Conservation (phyloP, 176 grass and related monocot species). For the Oryza nivara region DNA sequence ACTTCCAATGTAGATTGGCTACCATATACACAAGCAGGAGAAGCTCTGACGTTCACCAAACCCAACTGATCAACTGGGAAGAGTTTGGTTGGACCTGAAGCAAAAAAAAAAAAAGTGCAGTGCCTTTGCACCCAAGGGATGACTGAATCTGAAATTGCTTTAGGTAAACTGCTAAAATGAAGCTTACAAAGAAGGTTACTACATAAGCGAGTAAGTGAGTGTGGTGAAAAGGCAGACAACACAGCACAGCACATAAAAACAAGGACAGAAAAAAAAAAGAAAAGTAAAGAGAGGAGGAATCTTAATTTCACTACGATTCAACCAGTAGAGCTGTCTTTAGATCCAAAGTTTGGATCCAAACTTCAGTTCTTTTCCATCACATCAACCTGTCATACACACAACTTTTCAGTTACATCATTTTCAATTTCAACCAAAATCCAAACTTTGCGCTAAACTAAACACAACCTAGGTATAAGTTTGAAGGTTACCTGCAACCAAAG, state of each 20-base stretch:
- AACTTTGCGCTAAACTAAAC: no score
- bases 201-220: neutral
- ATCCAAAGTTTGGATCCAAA: no score
- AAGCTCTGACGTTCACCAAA: conserved; percentile 55
- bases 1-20: conserved; percentile 47
- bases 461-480: no score
- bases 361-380: no score
- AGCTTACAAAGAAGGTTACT: conserved; percentile 20
- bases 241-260: neutral
- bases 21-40: neutral
- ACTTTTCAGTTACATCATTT: no score
- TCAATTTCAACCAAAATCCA: no score
- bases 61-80: conserved; percentile 29
- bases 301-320: conserved; percentile 40
- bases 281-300: neutral
- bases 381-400: no score
- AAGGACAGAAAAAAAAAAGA: neutral
- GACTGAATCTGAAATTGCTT: conserved; percentile 5
- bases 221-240: neutral
- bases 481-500: conserved; percentile 35
- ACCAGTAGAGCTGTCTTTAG: no score
- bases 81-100: conserved; percentile 63
- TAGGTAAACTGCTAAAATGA: conserved; percentile 39
- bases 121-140: conserved; percentile 47
- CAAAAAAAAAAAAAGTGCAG: conserved; percentile 37